Conservation (phyloP, 495 filamentous ascomycete genomes). For the Sordaria brevicollis region DNA sequence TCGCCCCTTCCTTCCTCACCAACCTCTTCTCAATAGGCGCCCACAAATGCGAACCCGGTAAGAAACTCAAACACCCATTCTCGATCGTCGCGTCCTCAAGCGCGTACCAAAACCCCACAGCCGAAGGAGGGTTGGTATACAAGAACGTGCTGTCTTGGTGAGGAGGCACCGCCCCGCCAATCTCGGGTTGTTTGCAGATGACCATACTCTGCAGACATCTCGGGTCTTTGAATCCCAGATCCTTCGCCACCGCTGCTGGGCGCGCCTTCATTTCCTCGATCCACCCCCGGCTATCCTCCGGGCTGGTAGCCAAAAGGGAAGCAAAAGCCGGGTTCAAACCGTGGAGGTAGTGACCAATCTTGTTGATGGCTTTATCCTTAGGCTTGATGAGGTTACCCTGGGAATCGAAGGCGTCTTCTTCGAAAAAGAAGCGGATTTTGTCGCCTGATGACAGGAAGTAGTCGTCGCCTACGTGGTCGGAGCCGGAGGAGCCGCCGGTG, state of each 20-base stretch:
- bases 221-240: slow-evolving; percentile 66
- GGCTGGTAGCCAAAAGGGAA: slow-evolving; percentile 39
- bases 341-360: slow-evolving; percentile 92
- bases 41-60: slow-evolving; percentile 64
- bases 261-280: slow-evolving; percentile 14
- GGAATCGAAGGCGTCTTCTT: slow-evolving; percentile 65
- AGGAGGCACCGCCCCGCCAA: slow-evolving; percentile 75
- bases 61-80: slow-evolving; percentile 85
- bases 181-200: slow-evolving; percentile 96
- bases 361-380: slow-evolving; percentile 79
- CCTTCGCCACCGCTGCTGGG: slow-evolving; percentile 53
- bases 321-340: slow-evolving; percentile 61
- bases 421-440: slow-evolving; percentile 96
- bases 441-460: slow-evolving; percentile 87
- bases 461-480: slow-evolving; percentile 78
- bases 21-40: slow-evolving; percentile 58
- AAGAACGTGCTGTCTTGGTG: slow-evolving; percentile 91
- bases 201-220: slow-evolving; percentile 81
- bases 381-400: slow-evolving; percentile 55
- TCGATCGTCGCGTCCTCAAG: slow-evolving; percentile 76
- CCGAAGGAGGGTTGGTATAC: slow-evolving; percentile 82
- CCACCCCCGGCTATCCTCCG: slow-evolving; percentile 22
- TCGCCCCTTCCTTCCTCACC: slow-evolving; percentile 48
- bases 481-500: slow-evolving; percentile 55
- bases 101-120: slow-evolving; percentile 93